These are phyloP conservation scores for Curvularia eragrostidis DNA, from an alignment of 2,329 filamentous ascomycete species.

Conservation along the genomic window DNA sequence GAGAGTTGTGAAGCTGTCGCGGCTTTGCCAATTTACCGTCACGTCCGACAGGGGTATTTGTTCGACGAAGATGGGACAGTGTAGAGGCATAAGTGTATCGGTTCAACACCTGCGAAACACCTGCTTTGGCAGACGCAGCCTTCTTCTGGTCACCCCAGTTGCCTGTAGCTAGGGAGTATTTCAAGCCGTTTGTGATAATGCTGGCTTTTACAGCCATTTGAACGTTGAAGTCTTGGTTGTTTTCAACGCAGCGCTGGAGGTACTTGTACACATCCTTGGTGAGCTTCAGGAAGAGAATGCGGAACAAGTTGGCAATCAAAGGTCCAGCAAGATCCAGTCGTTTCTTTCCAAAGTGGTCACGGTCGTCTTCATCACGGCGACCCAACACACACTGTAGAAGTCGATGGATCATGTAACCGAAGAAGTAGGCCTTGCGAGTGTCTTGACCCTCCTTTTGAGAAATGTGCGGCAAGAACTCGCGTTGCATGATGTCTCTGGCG, in stretches of 20 bases:
- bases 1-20: constrained; percentile 96
- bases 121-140: constrained; percentile 90
- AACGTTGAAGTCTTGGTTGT: constrained; percentile 85
- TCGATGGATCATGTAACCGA: constrained; percentile 98
- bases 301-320: constrained; percentile 94
- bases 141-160: constrained; percentile 99
- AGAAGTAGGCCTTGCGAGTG: constrained; percentile 95
- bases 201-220: constrained; percentile 89
- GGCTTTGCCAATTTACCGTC: constrained; percentile 99
- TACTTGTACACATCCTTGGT: constrained; percentile 91
- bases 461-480: constrained; percentile 95
- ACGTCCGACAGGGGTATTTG: constrained; percentile 95
- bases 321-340: constrained; percentile 93
- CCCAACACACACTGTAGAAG: constrained; percentile 92
- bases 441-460: constrained; percentile 94
- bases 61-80: constrained; percentile 92
- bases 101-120: constrained; percentile 97
- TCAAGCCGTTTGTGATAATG: constrained; percentile 90
- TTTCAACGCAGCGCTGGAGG: constrained; percentile 89
- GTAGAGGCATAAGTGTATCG: constrained; percentile 97
- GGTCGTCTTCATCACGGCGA: constrained; percentile 91
- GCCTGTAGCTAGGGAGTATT: constrained; percentile 95
- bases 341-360: constrained; percentile 99
- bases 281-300: constrained; percentile 86
- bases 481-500: constrained; percentile 92